Conservation (phyloP, 2,329 filamentous ascomycete genomes). For the Talaromyces pinophilus region DNA sequence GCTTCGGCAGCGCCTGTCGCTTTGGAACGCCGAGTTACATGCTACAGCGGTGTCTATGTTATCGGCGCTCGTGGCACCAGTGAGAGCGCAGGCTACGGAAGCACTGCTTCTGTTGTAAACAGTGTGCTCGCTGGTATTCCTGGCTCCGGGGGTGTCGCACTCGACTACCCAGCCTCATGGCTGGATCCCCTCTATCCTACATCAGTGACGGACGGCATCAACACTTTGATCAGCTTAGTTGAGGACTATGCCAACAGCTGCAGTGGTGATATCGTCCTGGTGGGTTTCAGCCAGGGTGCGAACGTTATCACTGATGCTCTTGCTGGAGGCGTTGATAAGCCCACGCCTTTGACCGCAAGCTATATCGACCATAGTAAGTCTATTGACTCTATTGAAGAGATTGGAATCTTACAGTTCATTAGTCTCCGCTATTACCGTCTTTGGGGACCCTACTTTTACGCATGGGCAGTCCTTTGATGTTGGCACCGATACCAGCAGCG, state of each 20-base stretch:
- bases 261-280: slow-evolving; percentile 1
- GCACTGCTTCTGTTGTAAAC: slow-evolving; percentile 8
- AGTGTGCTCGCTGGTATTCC: slow-evolving; percentile 10
- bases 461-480: slow-evolving; percentile 9
- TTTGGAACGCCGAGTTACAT: slow-evolving; percentile 3
- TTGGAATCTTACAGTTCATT: not conserved
- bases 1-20: slow-evolving; percentile 5
- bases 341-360: slow-evolving; percentile 3
- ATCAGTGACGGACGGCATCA: slow-evolving; percentile 7
- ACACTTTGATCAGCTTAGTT: slow-evolving; percentile 11
- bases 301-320: slow-evolving; percentile 12
- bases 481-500: slow-evolving; percentile 10
- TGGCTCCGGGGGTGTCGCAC: not conserved
- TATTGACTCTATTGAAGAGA: not conserved
- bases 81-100: not conserved
- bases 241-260: not conserved
- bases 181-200: slow-evolving; percentile 2
- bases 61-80: slow-evolving; percentile 1
- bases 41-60: slow-evolving; percentile 8
- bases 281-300: slow-evolving; percentile 2
- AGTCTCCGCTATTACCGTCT: slow-evolving; percentile 13
- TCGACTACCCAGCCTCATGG: slow-evolving; percentile 10
- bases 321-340: not conserved
- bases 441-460: slow-evolving; percentile 3
- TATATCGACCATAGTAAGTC: not conserved